Evolutionary conservation across 352 stramenopile genomes (phyloP).

Genomic region (Phytopythium boreale): DNA sequence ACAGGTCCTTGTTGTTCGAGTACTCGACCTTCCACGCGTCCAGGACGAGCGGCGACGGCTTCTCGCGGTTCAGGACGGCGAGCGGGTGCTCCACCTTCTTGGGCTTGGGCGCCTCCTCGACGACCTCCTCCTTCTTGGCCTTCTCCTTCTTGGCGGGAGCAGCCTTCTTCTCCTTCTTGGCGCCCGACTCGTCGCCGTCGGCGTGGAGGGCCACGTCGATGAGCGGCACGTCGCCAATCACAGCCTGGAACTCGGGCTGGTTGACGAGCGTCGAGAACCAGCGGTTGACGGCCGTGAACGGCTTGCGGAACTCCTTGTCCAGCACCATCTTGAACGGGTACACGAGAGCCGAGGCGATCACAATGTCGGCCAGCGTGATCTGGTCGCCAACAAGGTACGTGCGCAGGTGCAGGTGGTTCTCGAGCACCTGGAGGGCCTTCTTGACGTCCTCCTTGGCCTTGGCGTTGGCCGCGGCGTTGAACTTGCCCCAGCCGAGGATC

Average conservation of each 20-base stretch:
- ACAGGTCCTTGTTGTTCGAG: conserved; percentile 84
- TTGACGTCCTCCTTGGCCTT: conserved; percentile 91
- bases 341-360: conserved; percentile 82
- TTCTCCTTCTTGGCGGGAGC: conserved; percentile 51
- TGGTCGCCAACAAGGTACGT: conserved; percentile 92
- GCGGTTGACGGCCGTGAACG: conserved; percentile 82
- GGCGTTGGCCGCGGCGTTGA: conserved; percentile 62
- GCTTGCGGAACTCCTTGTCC: conserved; percentile 86
- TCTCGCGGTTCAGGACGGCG: conserved; percentile 84
- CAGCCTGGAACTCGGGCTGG: conserved; percentile 90
- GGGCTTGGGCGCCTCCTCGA: conserved; percentile 41
- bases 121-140: conserved; percentile 29
- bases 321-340: conserved; percentile 95
- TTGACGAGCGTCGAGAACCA: conserved; percentile 95
- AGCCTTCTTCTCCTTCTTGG: conserved; percentile 25
- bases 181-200: conserved; percentile 49
- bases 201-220: conserved; percentile 68
- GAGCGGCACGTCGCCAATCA: conserved; percentile 90
- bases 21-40: conserved; percentile 93
- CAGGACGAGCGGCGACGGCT: conserved; percentile 70
- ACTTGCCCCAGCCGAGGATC: conserved; percentile 80
- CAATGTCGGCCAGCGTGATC: conserved; percentile 94
- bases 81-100: conserved; percentile 88
- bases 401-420: conserved; percentile 86
- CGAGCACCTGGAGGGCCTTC: conserved; percentile 79